These are phyloP conservation scores for Dryadomyces quercus-mongolicae DNA, from an alignment of 2,329 filamentous ascomycete genomes.

Conservation along the genomic window DNA sequence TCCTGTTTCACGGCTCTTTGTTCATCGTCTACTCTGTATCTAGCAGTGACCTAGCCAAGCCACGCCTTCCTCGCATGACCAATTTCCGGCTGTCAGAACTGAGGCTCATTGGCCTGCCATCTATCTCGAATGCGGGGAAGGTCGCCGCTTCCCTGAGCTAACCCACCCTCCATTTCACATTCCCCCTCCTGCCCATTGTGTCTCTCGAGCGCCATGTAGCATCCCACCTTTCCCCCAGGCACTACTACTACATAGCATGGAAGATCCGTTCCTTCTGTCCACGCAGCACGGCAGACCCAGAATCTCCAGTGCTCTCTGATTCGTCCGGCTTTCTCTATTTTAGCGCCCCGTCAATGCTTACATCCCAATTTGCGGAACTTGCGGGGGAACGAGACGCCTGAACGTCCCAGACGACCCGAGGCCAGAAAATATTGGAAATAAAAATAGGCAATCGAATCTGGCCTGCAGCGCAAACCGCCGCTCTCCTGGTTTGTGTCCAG, in stretches of 20 bases:
- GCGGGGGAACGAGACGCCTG: no score
- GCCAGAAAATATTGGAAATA: background rate
- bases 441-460: background rate
- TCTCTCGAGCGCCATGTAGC: background rate
- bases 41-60: background rate
- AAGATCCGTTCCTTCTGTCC: background rate
- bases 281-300: background rate
- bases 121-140: background rate
- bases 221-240: background rate
- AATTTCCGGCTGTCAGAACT: background rate
- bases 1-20: background rate
- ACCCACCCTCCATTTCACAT: background rate
- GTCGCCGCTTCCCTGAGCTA: background rate
- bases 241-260: background rate
- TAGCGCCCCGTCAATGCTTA: no score
- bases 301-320: background rate
- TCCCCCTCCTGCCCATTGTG: background rate
- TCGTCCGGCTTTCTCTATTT: background rate
- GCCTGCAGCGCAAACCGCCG: background rate
- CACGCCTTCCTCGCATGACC: background rate
- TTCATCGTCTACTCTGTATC: no score
- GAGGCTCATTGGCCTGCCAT: background rate
- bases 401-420: background rate
- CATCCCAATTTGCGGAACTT: no score
- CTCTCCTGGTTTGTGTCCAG: background rate